Percentiles rank a stretch among this genome's conserved stretches.
These are phyloP conservation scores for Stylosanthes scabra DNA, from an alignment of 331 rosid species.

Conservation along the genomic window DNA sequence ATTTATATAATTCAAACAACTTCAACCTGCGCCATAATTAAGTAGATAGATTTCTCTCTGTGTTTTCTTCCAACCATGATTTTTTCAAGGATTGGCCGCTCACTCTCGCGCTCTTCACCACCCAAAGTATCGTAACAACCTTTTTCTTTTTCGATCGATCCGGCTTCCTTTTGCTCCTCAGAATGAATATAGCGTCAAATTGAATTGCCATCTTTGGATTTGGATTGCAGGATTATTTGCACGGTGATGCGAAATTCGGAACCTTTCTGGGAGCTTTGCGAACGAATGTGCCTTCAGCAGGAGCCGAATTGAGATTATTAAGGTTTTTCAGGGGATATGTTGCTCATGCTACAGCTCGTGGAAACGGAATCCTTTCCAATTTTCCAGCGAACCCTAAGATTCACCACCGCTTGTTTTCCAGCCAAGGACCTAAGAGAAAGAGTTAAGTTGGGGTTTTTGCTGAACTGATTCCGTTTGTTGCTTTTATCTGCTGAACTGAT, in stretches of 20 bases:
- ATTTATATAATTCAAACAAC: too few relatives aligned
- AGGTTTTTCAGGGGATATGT: constrained; percentile 70
- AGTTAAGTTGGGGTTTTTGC: constrained; percentile 66
- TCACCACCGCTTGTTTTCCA: constrained; percentile 65
- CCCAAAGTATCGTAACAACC: constrained; percentile 65
- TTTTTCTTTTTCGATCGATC: background rate
- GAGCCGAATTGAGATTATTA: constrained; percentile 54
- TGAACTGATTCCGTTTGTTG: background rate
- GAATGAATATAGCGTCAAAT: background rate
- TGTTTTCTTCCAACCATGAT: too few relatives aligned
- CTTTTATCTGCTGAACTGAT: background rate
- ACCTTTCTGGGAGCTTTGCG: constrained; percentile 39
- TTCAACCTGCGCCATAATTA: background rate
- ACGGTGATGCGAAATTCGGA: constrained; percentile 57
- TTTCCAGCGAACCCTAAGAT: constrained; percentile 66
- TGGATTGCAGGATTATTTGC: constrained; percentile 55
- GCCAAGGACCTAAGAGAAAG: constrained; percentile 83
- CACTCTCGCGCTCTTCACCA: constrained; percentile 73
- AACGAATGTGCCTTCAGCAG: constrained; percentile 44
- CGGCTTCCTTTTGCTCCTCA: background rate
- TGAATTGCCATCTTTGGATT: background rate
- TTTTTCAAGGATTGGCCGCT: constrained; percentile 67
- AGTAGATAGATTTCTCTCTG: too few relatives aligned
- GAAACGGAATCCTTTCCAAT: constrained; percentile 44
- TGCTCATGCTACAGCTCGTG: too few relatives aligned